These are phyloP conservation scores for Suhomyces bolitotheri DNA, from an alignment of 1,139 yeast genomes.

Conservation along the genomic window DNA sequence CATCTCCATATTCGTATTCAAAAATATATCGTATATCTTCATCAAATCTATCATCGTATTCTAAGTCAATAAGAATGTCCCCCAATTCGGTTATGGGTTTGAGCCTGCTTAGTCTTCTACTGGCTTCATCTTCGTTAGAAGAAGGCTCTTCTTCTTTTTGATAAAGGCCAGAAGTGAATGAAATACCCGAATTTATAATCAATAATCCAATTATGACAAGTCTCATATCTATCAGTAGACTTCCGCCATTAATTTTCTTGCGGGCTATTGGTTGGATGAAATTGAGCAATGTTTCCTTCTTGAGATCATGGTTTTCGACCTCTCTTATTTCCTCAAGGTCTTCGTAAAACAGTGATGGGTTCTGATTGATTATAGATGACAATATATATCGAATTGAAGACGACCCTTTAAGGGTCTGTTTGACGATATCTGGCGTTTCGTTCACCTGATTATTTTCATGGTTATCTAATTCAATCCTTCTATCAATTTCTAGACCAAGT, in stretches of 20 bases:
- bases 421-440: slow-evolving; percentile 51
- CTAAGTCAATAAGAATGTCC: slow-evolving; percentile 55
- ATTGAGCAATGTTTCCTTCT: slow-evolving; percentile 53
- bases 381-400: slow-evolving; percentile 61
- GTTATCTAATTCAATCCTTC: slow-evolving; percentile 54
- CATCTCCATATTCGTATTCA: slow-evolving; percentile 54
- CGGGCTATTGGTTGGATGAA: slow-evolving; percentile 66
- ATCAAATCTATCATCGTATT: slow-evolving; percentile 67
- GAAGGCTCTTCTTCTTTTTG: slow-evolving; percentile 13
- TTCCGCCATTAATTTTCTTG: slow-evolving; percentile 54
- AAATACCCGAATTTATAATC: slow-evolving; percentile 27
- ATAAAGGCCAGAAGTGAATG: slow-evolving; percentile 20
- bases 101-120: slow-evolving; percentile 24
- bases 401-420: slow-evolving; percentile 60
- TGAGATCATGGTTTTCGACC: slow-evolving; percentile 46
- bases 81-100: slow-evolving; percentile 45
- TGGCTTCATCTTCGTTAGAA: slow-evolving; percentile 17
- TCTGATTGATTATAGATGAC: slow-evolving; percentile 58
- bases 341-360: slow-evolving; percentile 31
- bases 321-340: slow-evolving; percentile 22
- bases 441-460: slow-evolving; percentile 25
- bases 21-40: slow-evolving; percentile 74
- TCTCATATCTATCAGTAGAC: slow-evolving; percentile 56
- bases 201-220: slow-evolving; percentile 32
- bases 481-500: slow-evolving; percentile 62